Percentiles rank a stretch among this genome's conserved stretches.
These are phyloP conservation scores for Macrotyloma uniflorum DNA, from an alignment of 306 rosid species.

Conservation along the genomic window DNA sequence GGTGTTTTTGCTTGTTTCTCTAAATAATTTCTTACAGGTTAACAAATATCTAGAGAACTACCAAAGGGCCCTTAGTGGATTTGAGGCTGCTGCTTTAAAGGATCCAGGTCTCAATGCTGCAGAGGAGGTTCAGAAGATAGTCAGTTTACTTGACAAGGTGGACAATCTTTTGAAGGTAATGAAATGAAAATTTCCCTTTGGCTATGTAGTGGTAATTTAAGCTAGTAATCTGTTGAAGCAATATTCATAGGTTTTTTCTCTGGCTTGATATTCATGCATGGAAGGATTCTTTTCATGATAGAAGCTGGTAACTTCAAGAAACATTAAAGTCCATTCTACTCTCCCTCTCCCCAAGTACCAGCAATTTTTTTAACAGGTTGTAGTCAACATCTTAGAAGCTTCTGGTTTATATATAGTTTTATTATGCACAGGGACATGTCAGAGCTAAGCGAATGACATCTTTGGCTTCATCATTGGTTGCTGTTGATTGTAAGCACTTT, in stretches of 20 bases:
- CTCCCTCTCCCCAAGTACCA: conserved; percentile 16
- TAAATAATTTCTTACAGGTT: conserved; percentile 58
- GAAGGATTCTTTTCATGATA: conserved; percentile 29
- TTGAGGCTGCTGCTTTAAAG: conserved; percentile 91
- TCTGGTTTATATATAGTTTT: conserved; percentile 36
- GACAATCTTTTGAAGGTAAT: conserved; percentile 76
- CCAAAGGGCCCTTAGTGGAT: conserved; percentile 92
- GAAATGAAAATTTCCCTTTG: conserved; percentile 33
- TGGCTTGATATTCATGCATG: conserved; percentile 35
- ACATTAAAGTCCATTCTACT: conserved; percentile 25
- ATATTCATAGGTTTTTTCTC: conserved; percentile 12
- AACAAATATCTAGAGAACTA: conserved; percentile 89
- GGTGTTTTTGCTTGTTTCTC: conserved; percentile 11
- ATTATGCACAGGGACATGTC: conserved; percentile 62
- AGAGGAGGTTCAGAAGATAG: conserved; percentile 82
- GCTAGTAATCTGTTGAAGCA: conserved; percentile 31
- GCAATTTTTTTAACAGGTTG: neutral
- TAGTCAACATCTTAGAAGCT: conserved; percentile 24
- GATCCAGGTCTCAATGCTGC: conserved; percentile 91
- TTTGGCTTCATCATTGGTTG: conserved; percentile 62
- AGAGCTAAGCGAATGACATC: conserved; percentile 67
- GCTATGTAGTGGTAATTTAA: conserved; percentile 28
- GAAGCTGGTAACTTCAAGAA: conserved; percentile 18
- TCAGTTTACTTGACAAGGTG: conserved; percentile 83
- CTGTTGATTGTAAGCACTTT: conserved; percentile 62